Percentiles rank a stretch among this genome's conserved stretches.
phyloP scores from a whole-genome alignment of 192 early-diverging fungal genomes.

The Coemansia sp. region DNA sequence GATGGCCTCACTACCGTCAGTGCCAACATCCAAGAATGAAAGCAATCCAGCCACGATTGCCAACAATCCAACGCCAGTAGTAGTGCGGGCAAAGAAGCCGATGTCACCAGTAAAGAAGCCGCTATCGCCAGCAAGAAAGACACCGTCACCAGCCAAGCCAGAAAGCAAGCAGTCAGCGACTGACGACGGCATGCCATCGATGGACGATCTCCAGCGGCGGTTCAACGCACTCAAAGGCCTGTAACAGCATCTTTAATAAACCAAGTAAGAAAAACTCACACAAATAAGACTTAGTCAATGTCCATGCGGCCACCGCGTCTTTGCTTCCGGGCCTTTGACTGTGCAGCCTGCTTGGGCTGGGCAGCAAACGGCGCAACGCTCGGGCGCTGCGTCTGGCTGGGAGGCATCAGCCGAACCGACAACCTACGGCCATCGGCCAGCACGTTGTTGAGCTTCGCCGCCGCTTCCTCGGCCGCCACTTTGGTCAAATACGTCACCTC shows the following conservation, averaged over 20 bases:
- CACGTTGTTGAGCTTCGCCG: constrained; percentile 43
- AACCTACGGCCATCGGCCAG: constrained; percentile 52
- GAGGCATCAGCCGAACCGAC: constrained; percentile 25
- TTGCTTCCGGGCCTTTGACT: constrained; percentile 16
- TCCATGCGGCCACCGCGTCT: constrained; percentile 37
- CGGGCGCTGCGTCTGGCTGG: not conserved
- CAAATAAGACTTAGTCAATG: constrained; percentile 23
- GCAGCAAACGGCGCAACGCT: constrained; percentile 13
- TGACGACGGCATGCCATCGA: constrained; percentile 58
- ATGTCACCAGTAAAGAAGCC: constrained; percentile 7
- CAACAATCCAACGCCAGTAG: constrained; percentile 5
- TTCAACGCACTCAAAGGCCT: constrained; percentile 72
- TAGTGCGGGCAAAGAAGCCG: not conserved
- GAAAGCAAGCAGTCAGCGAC: constrained; percentile 13
- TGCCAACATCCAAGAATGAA: not conserved
- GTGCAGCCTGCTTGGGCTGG: not conserved
- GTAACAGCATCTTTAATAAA: constrained; percentile 14
- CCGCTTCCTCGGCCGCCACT: constrained; percentile 42
- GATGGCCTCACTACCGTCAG: not conserved
- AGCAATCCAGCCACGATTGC: not conserved
- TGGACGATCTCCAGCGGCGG: constrained; percentile 73
- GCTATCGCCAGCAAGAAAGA: not conserved
- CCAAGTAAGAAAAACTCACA: no score
- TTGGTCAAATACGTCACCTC: constrained; percentile 44
- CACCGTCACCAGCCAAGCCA: not conserved